phyloP scores from a whole-genome alignment of 257 asterid species.

The Avicennia marina region DNA sequence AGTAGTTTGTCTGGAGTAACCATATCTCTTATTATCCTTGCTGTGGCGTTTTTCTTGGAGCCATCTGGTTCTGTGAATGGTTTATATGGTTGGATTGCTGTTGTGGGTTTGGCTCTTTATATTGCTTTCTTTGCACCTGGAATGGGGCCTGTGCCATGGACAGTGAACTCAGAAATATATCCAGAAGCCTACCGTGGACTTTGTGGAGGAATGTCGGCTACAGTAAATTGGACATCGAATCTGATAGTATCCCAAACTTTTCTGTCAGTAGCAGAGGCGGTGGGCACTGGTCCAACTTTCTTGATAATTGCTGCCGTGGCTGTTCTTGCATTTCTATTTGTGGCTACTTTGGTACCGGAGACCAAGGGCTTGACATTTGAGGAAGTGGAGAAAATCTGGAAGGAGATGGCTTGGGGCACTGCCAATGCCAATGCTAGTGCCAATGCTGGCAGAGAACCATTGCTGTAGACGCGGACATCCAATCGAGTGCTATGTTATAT shows the following conservation, averaged over 20 bases:
- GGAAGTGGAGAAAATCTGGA: conserved; percentile 79
- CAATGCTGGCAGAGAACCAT: no score
- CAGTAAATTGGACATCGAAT: conserved; percentile 88
- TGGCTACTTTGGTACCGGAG: conserved; percentile 65
- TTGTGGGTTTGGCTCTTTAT: conserved; percentile 68
- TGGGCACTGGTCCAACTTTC: conserved; percentile 69
- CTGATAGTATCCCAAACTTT: conserved; percentile 80
- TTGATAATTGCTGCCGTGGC: conserved; percentile 70
- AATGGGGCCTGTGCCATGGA: conserved; percentile 97
- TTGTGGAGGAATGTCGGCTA: conserved; percentile 97
- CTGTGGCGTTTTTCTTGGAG: conserved; percentile 50
- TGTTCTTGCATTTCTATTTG: conserved; percentile 58
- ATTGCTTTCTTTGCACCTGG: conserved; percentile 84
- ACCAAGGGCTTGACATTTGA: conserved; percentile 88
- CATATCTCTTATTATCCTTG: conserved; percentile 54
- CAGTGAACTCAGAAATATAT: conserved; percentile 86
- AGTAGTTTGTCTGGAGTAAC: conserved; percentile 78
- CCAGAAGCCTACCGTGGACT: conserved; percentile 79
- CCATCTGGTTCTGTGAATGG: conserved; percentile 28
- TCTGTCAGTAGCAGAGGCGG: conserved; percentile 57
- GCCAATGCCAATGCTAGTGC: no score
- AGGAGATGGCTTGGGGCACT: conserved; percentile 82
- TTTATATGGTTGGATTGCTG: conserved; percentile 74
- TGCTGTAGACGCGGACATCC: no score
- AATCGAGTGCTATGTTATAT: no score